Conservation (phyloP, 2,329 filamentous ascomycete species). For the Fonsecaea pedrosoi region DNA sequence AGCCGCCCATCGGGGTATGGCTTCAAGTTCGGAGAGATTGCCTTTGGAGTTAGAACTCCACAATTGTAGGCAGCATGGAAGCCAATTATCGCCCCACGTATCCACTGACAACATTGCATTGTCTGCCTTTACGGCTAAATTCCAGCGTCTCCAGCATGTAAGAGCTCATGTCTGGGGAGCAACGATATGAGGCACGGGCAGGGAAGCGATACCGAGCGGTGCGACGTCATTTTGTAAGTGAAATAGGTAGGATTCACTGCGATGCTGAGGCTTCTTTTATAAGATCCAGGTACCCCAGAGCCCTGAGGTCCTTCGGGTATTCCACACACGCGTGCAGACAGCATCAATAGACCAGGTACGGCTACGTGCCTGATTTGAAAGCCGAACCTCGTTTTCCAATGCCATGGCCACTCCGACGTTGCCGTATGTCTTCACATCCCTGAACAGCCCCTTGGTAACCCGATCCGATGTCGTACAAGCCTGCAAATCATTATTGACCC, state of each 20-base stretch:
- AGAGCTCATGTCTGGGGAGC: neutral
- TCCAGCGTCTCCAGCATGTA: constrained; percentile 8
- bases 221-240: constrained; percentile 1
- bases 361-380: neutral
- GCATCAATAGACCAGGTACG: neutral
- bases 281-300: neutral
- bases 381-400: neutral
- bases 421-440: constrained; percentile 19
- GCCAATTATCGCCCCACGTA: constrained; percentile 3
- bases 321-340: neutral
- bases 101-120: neutral
- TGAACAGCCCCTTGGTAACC: constrained; percentile 33
- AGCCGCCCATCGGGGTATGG: neutral
- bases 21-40: constrained; percentile 14
- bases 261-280: neutral
- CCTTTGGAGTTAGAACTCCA: constrained; percentile 3
- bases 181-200: constrained; percentile 1
- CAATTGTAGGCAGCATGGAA: neutral
- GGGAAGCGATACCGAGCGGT: neutral
- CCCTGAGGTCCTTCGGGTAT: neutral
- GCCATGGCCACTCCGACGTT: constrained; percentile 7
- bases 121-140: constrained; percentile 19
- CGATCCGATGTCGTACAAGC: constrained; percentile 61
- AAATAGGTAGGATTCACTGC: neutral
- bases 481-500: constrained; percentile 69